Base-by-base conservation (phyloP, 768 basidiomycete genomes). In the Trametes cinnabarina region DNA sequence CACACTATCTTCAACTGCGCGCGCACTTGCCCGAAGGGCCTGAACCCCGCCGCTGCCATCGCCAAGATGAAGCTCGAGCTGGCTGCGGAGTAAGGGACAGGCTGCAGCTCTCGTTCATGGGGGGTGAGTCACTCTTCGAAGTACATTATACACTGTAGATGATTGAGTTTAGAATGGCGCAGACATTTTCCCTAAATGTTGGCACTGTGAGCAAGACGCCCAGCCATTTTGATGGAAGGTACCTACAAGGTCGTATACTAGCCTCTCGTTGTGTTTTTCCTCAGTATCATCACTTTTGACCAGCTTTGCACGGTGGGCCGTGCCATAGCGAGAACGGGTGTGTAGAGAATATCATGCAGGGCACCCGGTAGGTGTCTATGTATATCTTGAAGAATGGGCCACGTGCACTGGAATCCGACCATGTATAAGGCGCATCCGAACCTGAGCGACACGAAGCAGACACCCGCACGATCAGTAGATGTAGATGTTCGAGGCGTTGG, bases 1-100 rank as follows among this genome's bases (percentile, higher is more conserved):
- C 96, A 98, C 76, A 98, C 96, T 47, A 98, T 97, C 77, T 97
- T 98, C 81, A 97, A 97, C 76, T 93, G 93, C 90, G 84, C 94
- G 48, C 87, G 91, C 55, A 97, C 95, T n/a, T 98, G 94, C 76
- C 94, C 94, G 55, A 97, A 97, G 83, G 94, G 94, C 53, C 82
- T 96, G 63, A 95, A 96, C 77, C 94, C 93, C 3, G 94, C 92
- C 3, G 82, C 82, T 52, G 94, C 94, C 14, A 96, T 98, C 68
- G 90, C 92, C 17, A 87, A 90, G 78, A 92, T 98, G 77, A 96
- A 96, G 79, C 79, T 94, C 47, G 90, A 94, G 78, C 83, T 92
- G 39, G 89, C 91, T 3, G 77, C 86, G 7, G 88, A 90, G 35
- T 90, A 84, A 62, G 42, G n/a, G 30, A 32, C 30, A 12, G 30